These are phyloP conservation scores for Alternaria metachromatica DNA, from an alignment of 2,329 filamentous ascomycete species.

Conservation along the genomic window DNA sequence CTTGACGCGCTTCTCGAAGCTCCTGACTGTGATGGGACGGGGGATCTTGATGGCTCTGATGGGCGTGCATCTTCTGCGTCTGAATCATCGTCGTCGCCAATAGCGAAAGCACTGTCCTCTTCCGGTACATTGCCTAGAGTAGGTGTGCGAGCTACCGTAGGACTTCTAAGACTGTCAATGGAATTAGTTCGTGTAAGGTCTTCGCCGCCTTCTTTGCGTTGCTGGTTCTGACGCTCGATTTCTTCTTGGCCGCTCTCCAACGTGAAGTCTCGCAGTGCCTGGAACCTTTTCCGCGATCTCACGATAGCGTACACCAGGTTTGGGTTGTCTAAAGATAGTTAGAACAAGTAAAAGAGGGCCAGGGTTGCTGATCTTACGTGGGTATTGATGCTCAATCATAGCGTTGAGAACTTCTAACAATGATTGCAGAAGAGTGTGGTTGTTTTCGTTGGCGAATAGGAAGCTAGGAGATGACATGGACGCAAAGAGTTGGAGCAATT, in stretches of 20 bases:
- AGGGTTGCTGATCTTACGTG: conserved; percentile 59
- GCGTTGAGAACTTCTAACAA: conserved; percentile 88
- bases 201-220: conserved; percentile 65
- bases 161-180: conserved; percentile 71
- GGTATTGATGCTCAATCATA: conserved; percentile 87
- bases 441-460: conserved; percentile 88
- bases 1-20: conserved; percentile 64
- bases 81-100: conserved; percentile 80
- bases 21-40: conserved; percentile 37
- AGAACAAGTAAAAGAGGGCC: conserved; percentile 14
- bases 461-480: conserved; percentile 96
- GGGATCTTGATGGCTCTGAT: conserved; percentile 46
- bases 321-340: conserved; percentile 68
- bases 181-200: conserved; percentile 63
- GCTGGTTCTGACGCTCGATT: conserved; percentile 78
- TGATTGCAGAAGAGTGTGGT: conserved; percentile 80
- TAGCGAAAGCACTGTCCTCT: conserved; percentile 82
- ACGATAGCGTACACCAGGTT: conserved; percentile 81
- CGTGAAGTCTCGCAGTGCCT: conserved; percentile 84
- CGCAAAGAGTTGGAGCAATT: conserved; percentile 84
- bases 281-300: conserved; percentile 81
- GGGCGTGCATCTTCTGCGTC: conserved; percentile 63
- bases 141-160: conserved; percentile 62
- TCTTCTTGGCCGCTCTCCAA: conserved; percentile 92
- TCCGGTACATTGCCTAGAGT: conserved; percentile 73